A percentile compares a stretch with the other conserved stretches of the same genome.
phyloP scores from a whole-genome alignment of 192 early-diverging fungal species.

The Backusella psychrophila region DNA sequence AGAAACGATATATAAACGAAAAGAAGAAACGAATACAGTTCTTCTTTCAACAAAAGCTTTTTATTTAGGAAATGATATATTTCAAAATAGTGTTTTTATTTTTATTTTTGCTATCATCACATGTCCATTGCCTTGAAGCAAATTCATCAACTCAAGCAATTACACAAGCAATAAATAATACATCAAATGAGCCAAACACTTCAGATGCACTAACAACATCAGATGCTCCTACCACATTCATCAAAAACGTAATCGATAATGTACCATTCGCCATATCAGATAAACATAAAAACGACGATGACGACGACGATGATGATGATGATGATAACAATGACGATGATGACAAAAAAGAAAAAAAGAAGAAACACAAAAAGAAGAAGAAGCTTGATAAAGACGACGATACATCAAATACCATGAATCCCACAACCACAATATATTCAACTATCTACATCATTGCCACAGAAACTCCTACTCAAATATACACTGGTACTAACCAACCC shows the following conservation, averaged over 20 bases:
- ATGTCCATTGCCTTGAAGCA: not conserved
- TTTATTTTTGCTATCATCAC: not conserved
- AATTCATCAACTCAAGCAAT: not conserved
- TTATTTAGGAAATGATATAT: not conserved
- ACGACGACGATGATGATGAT: not conserved
- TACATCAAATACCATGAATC: not conserved
- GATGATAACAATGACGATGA: not conserved
- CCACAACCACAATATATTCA: not conserved
- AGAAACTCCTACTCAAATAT: not conserved
- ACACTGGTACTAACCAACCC: not conserved
- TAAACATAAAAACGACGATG: not conserved
- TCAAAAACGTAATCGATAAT: not conserved
- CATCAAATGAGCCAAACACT: not conserved
- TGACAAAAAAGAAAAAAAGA: not conserved
- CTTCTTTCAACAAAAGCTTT: not conserved
- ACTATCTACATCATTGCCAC: conserved; percentile 1
- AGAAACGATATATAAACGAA: not conserved
- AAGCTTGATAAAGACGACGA: not conserved
- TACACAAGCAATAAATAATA: not conserved
- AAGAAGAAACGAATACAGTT: not conserved
- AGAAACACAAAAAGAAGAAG: not conserved
- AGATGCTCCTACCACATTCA: not conserved
- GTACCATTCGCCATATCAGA: not conserved
- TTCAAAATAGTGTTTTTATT: not conserved
- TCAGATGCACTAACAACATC: not conserved